A percentile compares a stretch with the other conserved stretches of the same genome.
phyloP scores from a whole-genome alignment of 176 grass and related monocot species.

The Cenchrus americanus region DNA sequence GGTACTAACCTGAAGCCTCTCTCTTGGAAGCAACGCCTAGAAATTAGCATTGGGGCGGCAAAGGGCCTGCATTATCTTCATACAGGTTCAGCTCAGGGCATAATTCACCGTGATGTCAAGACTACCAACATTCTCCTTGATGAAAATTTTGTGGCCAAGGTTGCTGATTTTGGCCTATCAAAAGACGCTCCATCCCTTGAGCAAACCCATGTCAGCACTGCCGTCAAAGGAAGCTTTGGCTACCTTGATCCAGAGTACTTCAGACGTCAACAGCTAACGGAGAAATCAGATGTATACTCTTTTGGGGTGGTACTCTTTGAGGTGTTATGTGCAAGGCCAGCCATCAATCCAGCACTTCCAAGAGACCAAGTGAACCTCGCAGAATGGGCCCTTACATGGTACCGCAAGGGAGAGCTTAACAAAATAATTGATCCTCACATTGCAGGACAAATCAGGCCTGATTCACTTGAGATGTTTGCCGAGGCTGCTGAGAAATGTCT shows the following conservation, averaged over 20 bases:
- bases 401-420: conserved; percentile 74
- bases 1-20: conserved; percentile 54
- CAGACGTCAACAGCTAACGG: conserved; percentile 91
- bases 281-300: conserved; percentile 95
- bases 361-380: conserved; percentile 95
- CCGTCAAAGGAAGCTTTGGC: conserved; percentile 97
- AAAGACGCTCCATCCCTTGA: conserved; percentile 86
- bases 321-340: conserved; percentile 85
- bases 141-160: conserved; percentile 86
- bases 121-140: conserved; percentile 96
- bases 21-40: conserved; percentile 85
- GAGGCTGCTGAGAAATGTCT: conserved; percentile 95
- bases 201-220: conserved; percentile 95
- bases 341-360: conserved; percentile 89
- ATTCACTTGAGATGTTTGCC: conserved; percentile 77
- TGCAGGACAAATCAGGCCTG: conserved; percentile 63
- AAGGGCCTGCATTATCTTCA: conserved; percentile 95
- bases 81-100: conserved; percentile 93
- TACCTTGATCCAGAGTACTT: conserved; percentile 98
- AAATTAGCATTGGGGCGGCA: conserved; percentile 89
- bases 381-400: conserved; percentile 80
- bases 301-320: conserved; percentile 95
- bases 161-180: conserved; percentile 91
- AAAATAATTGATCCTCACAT: conserved; percentile 83
- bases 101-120: conserved; percentile 98